Evolutionary conservation across 768 basidiomycete genomes (phyloP).

Genomic region (Xerocomus spinulosus): DNA sequence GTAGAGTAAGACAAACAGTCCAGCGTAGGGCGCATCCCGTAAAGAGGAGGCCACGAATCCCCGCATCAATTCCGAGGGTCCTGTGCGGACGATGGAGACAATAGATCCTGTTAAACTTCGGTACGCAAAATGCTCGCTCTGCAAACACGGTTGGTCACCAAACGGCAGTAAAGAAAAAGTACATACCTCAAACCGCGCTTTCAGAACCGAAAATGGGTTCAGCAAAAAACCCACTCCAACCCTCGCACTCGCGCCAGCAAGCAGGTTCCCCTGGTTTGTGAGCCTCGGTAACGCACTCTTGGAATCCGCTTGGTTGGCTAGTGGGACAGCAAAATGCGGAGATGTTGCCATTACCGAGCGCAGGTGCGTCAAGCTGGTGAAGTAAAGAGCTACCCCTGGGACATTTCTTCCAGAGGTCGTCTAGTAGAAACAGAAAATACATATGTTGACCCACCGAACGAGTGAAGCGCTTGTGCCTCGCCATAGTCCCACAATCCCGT

Average conservation of each 20-base stretch:
- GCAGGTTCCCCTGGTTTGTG: slow-evolving; percentile 72
- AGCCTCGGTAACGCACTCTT: slow-evolving; percentile 65
- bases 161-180: not conserved
- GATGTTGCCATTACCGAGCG: slow-evolving; percentile 72
- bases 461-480: slow-evolving; percentile 82
- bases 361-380: slow-evolving; percentile 79
- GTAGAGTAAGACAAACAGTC: slow-evolving; percentile 83
- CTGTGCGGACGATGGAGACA: slow-evolving; percentile 55
- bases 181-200: slow-evolving; percentile 85
- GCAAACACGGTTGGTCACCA: slow-evolving; percentile 5
- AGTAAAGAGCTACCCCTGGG: slow-evolving; percentile 90
- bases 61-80: slow-evolving; percentile 77
- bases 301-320: slow-evolving; percentile 18
- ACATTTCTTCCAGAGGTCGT: slow-evolving; percentile 62
- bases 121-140: slow-evolving; percentile 81
- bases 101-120: slow-evolving; percentile 56
- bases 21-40: slow-evolving; percentile 94
- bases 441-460: slow-evolving; percentile 45
- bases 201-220: slow-evolving; percentile 88
- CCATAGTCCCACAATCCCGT: slow-evolving; percentile 78
- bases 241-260: slow-evolving; percentile 81
- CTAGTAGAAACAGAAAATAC: not conserved
- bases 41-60: slow-evolving; percentile 84
- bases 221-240: slow-evolving; percentile 77
- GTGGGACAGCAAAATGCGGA: slow-evolving; percentile 54